These are phyloP conservation scores for Scheffersomyces quercinus DNA, from an alignment of 1,139 yeast species.

Conservation along the genomic window DNA sequence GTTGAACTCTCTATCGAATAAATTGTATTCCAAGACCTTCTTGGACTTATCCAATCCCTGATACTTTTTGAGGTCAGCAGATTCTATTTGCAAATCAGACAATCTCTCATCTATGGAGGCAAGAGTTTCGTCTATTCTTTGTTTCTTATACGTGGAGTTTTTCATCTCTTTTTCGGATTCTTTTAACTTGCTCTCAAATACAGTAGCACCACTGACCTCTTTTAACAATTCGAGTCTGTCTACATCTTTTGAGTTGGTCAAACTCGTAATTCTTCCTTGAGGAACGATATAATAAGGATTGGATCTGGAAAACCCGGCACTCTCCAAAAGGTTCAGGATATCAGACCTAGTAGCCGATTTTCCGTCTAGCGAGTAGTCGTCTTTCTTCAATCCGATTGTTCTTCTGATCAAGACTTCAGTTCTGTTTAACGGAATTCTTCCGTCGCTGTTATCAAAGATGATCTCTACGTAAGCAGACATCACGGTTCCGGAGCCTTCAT, in stretches of 20 bases:
- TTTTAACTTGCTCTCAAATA: slow-evolving; percentile 77
- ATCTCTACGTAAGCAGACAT: slow-evolving; percentile 94
- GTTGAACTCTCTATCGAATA: slow-evolving; percentile 74
- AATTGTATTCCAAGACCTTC: slow-evolving; percentile 72
- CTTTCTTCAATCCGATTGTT: slow-evolving; percentile 90
- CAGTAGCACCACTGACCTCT: slow-evolving; percentile 94
- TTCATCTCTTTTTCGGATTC: slow-evolving; percentile 83
- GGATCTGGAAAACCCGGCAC: slow-evolving; percentile 88
- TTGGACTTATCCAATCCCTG: slow-evolving; percentile 68
- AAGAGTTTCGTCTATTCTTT: slow-evolving; percentile 75
- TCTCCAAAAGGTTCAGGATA: slow-evolving; percentile 78
- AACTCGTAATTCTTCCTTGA: slow-evolving; percentile 83
- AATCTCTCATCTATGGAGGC: slow-evolving; percentile 69
- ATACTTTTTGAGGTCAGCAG: slow-evolving; percentile 68
- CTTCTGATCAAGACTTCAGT: slow-evolving; percentile 75
- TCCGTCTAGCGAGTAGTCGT: slow-evolving; percentile 81
- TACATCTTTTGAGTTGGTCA: slow-evolving; percentile 85
- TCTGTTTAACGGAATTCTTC: slow-evolving; percentile 69
- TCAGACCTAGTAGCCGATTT: slow-evolving; percentile 80
- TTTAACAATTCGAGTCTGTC: slow-evolving; percentile 79
- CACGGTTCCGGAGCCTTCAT: slow-evolving; percentile 88
- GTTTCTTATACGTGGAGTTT: slow-evolving; percentile 67
- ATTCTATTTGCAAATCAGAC: slow-evolving; percentile 78
- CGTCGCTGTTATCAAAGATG: slow-evolving; percentile 77
- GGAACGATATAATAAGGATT: slow-evolving; percentile 97